Evolutionary conservation across 1,284 basidiomycete genomes (phyloP).

Genomic region (Microbotryomycetes sp.): DNA sequence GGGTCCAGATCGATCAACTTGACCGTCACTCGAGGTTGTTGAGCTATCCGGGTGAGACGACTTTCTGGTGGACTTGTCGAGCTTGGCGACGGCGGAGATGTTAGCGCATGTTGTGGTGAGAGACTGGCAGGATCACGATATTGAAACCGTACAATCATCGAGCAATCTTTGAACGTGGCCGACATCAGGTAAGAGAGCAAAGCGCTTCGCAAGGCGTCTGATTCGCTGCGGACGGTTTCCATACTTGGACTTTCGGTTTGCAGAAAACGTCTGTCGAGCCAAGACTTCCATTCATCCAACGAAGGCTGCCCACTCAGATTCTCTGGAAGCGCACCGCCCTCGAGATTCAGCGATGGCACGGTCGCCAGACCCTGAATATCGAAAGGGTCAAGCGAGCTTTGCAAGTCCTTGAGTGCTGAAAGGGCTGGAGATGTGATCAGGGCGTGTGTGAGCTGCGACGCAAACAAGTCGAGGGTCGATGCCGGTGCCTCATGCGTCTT

Average conservation of each 20-base stretch:
- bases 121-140: neutral
- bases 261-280: neutral
- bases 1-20: slow-evolving; percentile 79
- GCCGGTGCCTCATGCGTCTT: neutral
- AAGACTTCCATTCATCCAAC: neutral
- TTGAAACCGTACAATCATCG: slow-evolving; percentile 57
- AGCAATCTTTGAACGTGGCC: slow-evolving; percentile 95
- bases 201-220: slow-evolving; percentile 50
- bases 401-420: neutral
- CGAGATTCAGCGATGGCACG: neutral
- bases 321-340: neutral
- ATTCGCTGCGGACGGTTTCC: slow-evolving; percentile 31
- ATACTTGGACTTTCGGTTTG: too few relatives aligned
- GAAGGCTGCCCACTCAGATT: neutral
- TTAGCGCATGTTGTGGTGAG: neutral
- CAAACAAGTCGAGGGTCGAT: neutral
- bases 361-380: neutral
- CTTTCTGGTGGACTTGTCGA: neutral
- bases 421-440: neutral
- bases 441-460: neutral
- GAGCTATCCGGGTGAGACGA: neutral
- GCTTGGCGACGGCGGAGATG: neutral
- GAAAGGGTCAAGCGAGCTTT: neutral
- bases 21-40: slow-evolving; percentile 40
- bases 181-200: slow-evolving; percentile 71